Evolutionary conservation across 768 basidiomycete species (phyloP), one percentile per base, ranked within the genome.

Genomic region (Steccherinum ochraceum): DNA sequence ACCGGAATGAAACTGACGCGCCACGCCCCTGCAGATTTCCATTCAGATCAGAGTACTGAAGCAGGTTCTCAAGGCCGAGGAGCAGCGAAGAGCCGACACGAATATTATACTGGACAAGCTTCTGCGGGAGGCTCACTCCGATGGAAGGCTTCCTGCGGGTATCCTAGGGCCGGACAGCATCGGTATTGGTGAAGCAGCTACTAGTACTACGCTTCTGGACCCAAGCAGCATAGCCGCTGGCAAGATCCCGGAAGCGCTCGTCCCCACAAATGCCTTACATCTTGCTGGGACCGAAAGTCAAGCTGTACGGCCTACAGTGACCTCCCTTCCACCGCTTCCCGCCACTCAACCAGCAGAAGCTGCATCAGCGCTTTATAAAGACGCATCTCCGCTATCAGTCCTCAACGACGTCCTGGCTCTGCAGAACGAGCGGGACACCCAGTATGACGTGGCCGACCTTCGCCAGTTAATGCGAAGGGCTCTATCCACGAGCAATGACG

Each of bases 401-500:
- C 16, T 43, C 41, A 43, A 43, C 41, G 5, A 7, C n/a, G 16
- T 43, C 10, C 41, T 18, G 41, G 16, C 63, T 19, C 53, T 63
- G 27, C 78, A 82, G 62, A 72, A 76, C 51, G 66, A 63, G 26
- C 59, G 63, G 13, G 86, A 88, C 61, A 64, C 64, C 10, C 72
- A 69, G 11, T 62, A 64, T 26, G 89, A 89, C 64, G 63, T 71
- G 24, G 74, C 70, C 3, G 78, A 83, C 46, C 67, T 89, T 13
- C 69, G 83, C 1, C 67, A 69, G 51, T 73, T 85, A 46, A 76
- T 90, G 72, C 76, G 77, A 4, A 64, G 63, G 1, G 83, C 84
- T 12, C 67, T 86, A 24, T 69, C 73, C 47, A 70, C 77, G 4
- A 76, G 76, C 49, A 81, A 70, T 55, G 88, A 89, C 58, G 76